Conservation (phyloP, 2,329 filamentous ascomycete genomes). For the Colletotrichum sansevieriae region DNA sequence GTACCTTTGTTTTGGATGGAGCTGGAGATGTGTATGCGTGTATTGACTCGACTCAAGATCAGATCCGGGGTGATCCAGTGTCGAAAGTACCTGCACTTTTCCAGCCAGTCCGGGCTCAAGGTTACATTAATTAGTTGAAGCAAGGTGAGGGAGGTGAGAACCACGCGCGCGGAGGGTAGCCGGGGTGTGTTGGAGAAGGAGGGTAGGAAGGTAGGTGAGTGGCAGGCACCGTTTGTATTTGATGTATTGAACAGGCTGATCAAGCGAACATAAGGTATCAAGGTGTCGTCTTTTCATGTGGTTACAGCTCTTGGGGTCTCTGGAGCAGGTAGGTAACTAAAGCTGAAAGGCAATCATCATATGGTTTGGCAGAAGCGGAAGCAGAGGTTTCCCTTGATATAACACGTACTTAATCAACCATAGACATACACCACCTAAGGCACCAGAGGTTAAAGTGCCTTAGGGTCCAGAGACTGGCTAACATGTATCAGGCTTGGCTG, state of each 20-base stretch:
- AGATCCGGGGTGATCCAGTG: slow-evolving; percentile 38
- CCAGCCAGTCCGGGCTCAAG: slow-evolving; percentile 32
- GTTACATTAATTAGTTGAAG: slow-evolving; percentile 26
- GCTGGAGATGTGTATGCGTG: slow-evolving; percentile 27
- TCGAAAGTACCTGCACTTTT: slow-evolving; percentile 26
- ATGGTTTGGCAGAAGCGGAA: too few relatives aligned
- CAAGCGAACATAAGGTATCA: too few relatives aligned
- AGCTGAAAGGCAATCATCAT: too few relatives aligned
- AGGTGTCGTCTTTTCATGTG: too few relatives aligned
- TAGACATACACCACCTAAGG: too few relatives aligned
- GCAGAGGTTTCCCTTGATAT: too few relatives aligned
- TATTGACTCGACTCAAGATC: slow-evolving; percentile 38
- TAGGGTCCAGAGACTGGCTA: not conserved
- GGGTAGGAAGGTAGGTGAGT: slow-evolving; percentile 1
- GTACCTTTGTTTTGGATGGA: not conserved
- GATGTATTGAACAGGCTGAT: not conserved
- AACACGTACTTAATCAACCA: too few relatives aligned
- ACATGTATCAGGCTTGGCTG: not conserved
- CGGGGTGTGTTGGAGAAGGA: slow-evolving; percentile 15
- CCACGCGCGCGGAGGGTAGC: slow-evolving; percentile 31
- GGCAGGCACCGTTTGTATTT: slow-evolving; percentile 3
- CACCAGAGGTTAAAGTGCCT: too few relatives aligned
- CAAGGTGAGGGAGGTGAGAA: slow-evolving; percentile 11
- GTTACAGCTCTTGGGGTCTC: too few relatives aligned
- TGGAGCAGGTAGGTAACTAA: too few relatives aligned